Evolutionary conservation across 108 stramenopile genomes (phyloP).

Genomic region (Cyclotella choctawhatcheeana): DNA sequence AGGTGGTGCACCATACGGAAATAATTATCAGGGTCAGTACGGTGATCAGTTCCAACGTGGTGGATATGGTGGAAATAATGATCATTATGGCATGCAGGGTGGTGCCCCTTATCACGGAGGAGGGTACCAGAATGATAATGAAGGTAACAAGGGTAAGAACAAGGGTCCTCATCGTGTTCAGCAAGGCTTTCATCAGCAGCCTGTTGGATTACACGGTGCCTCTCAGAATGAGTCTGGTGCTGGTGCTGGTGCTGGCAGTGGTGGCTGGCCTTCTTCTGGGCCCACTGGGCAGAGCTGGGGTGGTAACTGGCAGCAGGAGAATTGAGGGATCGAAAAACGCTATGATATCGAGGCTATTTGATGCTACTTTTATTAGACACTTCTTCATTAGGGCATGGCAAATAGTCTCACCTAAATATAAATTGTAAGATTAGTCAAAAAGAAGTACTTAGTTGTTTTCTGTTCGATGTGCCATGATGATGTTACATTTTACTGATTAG

Average conservation of each 20-base stretch:
- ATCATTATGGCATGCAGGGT: slow-evolving; percentile 61
- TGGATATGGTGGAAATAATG: slow-evolving; percentile 75
- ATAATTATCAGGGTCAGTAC: slow-evolving; percentile 54
- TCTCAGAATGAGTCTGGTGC: slow-evolving; percentile 46
- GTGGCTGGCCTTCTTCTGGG: slow-evolving; percentile 36
- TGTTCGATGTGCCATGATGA: no score
- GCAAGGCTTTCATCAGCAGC: slow-evolving; percentile 62
- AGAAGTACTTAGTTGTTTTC: neutral
- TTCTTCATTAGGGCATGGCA: neutral
- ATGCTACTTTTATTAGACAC: neutral
- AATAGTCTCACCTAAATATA: slow-evolving; percentile 10
- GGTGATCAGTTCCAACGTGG: slow-evolving; percentile 46
- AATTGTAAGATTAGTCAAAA: slow-evolving; percentile 21
- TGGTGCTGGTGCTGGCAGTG: slow-evolving; percentile 50
- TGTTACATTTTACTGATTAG: no score
- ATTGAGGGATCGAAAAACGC: slow-evolving; percentile 14
- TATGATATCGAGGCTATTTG: slow-evolving; percentile 4
- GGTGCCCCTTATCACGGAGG: slow-evolving; percentile 52
- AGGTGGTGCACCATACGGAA: slow-evolving; percentile 46
- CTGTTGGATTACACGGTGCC: slow-evolving; percentile 68
- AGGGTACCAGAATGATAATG: slow-evolving; percentile 65
- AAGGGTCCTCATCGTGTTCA: slow-evolving; percentile 57
- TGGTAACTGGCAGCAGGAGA: slow-evolving; percentile 57
- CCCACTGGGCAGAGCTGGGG: slow-evolving; percentile 52
- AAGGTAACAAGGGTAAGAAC: slow-evolving; percentile 57